phyloP scores from a whole-genome alignment of 441 rosid species.

The Mallotus repandus region DNA sequence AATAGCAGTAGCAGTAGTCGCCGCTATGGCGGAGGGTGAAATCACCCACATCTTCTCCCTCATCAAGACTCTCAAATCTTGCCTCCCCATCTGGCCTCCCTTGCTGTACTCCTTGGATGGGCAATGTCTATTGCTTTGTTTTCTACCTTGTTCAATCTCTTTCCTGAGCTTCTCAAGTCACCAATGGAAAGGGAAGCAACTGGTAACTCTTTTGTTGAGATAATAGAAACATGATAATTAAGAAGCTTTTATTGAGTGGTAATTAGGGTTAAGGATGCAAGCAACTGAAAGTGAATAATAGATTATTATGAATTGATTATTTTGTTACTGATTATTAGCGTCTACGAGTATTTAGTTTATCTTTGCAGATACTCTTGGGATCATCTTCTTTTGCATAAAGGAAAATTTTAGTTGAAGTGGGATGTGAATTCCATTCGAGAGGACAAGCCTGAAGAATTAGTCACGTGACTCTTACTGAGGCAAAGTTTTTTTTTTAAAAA shows the following conservation, averaged over 20 bases:
- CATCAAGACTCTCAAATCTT: too few relatives aligned
- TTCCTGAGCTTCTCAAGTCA: too few relatives aligned
- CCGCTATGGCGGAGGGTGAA: too few relatives aligned
- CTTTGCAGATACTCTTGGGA: conserved; percentile 73
- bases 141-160: background rate
- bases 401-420: conserved; percentile 75
- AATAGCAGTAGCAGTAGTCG: too few relatives aligned
- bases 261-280: background rate
- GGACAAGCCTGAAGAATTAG: conserved; percentile 87
- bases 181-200: conserved; percentile 42
- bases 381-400: conserved; percentile 74
- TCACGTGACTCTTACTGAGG: conserved; percentile 86
- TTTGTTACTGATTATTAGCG: background rate
- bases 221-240: conserved; percentile 8
- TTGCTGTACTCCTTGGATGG: too few relatives aligned
- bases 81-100: too few relatives aligned
- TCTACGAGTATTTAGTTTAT: background rate
- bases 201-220: conserved; percentile 41
- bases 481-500: conserved; percentile 51
- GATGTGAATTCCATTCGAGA: conserved; percentile 84
- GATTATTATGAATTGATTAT: background rate
- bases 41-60: too few relatives aligned
- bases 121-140: background rate
- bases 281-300: background rate
- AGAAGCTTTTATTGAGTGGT: background rate